phyloP scores from a whole-genome alignment of 2,329 filamentous ascomycete species.

The Fusarium temperatum region DNA sequence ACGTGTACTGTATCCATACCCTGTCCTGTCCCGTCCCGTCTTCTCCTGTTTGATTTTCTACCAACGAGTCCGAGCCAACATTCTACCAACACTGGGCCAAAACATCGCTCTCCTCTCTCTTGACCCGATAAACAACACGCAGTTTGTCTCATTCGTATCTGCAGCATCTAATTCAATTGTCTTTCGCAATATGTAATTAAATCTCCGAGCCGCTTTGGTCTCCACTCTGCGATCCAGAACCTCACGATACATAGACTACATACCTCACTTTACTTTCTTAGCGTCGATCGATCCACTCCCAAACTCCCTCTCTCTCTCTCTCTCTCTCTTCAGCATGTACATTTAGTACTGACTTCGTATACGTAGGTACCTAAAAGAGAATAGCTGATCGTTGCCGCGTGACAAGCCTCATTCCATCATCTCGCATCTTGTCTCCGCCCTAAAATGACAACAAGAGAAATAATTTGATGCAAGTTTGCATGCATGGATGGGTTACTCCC shows the following conservation, averaged over 20 bases:
- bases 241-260: not conserved
- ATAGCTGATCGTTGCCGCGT: constrained; percentile 6
- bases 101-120: not conserved
- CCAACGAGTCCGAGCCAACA: not conserved
- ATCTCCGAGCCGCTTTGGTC: constrained; percentile 21
- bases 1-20: not conserved
- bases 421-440: not conserved
- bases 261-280: not conserved
- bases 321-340: no score
- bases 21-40: not conserved
- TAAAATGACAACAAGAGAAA: not conserved
- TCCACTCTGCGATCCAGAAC: constrained; percentile 13
- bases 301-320: not conserved
- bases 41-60: constrained; percentile 20
- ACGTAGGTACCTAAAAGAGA: not conserved
- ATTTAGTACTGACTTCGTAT: not conserved
- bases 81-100: not conserved
- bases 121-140: not conserved
- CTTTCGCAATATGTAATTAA: not conserved
- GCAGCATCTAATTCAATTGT: not conserved
- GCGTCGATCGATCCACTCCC: constrained; percentile 29
- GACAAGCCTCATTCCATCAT: constrained; percentile 1
- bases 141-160: not conserved
- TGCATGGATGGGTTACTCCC: not conserved
- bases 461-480: not conserved